Conservation (phyloP, 306 rosid genomes). For the Begonia fuchsioides region DNA sequence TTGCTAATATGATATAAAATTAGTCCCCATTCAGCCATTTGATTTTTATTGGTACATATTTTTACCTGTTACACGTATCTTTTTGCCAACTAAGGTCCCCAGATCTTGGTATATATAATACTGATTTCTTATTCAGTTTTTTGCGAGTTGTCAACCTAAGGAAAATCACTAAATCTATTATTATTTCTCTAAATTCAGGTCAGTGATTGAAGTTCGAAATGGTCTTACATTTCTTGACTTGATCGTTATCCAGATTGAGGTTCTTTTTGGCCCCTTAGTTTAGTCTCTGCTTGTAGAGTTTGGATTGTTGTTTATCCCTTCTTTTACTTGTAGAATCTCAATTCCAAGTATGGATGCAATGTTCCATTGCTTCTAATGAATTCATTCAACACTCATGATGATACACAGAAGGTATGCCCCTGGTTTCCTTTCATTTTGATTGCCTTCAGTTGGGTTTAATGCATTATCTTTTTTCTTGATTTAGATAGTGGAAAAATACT, state of each 20-base stretch:
- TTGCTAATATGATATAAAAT: too few species aligned
- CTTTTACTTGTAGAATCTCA: conserved; percentile 46
- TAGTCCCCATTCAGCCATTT: too few species aligned
- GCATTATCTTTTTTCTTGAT: conserved; percentile 15
- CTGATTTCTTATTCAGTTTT: too few species aligned
- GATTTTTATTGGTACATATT: too few species aligned
- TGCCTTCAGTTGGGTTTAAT: conserved; percentile 2
- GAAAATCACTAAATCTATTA: too few species aligned
- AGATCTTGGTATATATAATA: too few species aligned
- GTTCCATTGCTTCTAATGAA: conserved; percentile 96
- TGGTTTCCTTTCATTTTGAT: conserved; percentile 6
- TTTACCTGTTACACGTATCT: too few species aligned
- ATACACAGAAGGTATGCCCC: conserved; percentile 58
- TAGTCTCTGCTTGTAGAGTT: not conserved
- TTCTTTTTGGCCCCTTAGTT: conserved; percentile 10
- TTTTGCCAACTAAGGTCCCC: too few species aligned
- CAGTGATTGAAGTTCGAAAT: conserved; percentile 94
- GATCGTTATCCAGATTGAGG: conserved; percentile 95
- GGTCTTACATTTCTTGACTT: conserved; percentile 90
- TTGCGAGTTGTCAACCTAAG: too few species aligned
- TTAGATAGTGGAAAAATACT: conserved; percentile 68
- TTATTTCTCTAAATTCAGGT: conserved; percentile 32
- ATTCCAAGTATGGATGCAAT: conserved; percentile 68
- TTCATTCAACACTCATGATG: conserved; percentile 97
- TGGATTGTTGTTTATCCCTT: not conserved